These are phyloP conservation scores for Prunus mira DNA, from an alignment of 306 rosid species.

Conservation along the genomic window DNA sequence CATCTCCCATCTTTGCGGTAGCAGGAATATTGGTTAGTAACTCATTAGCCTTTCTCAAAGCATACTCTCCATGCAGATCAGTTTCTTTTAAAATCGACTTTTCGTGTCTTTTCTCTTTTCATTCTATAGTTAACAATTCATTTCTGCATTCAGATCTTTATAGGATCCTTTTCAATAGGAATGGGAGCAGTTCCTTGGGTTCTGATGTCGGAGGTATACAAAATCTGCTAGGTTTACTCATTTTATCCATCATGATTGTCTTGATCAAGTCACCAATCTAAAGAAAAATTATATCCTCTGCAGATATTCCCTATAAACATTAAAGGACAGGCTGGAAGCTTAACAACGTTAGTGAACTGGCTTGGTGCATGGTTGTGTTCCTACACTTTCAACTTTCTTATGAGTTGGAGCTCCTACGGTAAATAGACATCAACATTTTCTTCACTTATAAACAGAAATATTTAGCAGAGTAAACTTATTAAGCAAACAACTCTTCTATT, in stretches of 20 bases:
- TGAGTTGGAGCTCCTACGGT: constrained; percentile 90
- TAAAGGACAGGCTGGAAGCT: constrained; percentile 82
- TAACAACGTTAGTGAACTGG: constrained; percentile 87
- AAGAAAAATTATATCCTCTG: constrained; percentile 15
- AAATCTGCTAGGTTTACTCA: constrained; percentile 2
- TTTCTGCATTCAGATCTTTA: constrained; percentile 50
- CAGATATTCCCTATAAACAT: constrained; percentile 90
- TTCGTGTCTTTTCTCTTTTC: not conserved
- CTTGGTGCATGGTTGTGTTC: constrained; percentile 91
- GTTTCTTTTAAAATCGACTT: not conserved
- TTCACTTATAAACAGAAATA: not conserved
- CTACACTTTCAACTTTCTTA: constrained; percentile 79
- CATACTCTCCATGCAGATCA: not conserved
- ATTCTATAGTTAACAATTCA: not conserved
- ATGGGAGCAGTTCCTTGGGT: constrained; percentile 99
- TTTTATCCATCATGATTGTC: not conserved
- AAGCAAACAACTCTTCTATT: not conserved
- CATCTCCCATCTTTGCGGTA: constrained; percentile 66
- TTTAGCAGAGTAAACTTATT: not conserved
- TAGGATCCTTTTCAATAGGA: constrained; percentile 74
- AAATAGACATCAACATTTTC: constrained; percentile 11
- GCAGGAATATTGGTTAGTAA: constrained; percentile 62
- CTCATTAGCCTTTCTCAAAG: constrained; percentile 11
- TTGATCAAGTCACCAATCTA: not conserved
- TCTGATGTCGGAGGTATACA: constrained; percentile 85